Evolutionary conservation across 2,329 filamentous ascomycete species (phyloP).

Genomic region (Chaetomium olivaceum): DNA sequence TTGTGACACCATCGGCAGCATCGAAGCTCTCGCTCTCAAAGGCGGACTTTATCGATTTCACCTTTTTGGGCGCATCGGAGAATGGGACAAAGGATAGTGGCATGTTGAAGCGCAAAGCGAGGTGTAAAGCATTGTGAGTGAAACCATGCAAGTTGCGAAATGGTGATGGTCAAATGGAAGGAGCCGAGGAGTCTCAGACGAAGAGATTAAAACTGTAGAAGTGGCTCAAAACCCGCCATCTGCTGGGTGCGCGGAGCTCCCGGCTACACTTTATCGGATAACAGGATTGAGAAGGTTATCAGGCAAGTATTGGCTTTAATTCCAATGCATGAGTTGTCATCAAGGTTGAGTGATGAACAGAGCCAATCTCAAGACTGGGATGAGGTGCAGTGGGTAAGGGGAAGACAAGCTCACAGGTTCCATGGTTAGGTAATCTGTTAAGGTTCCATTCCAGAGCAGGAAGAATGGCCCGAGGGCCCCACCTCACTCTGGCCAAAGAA

Average conservation of each 20-base stretch:
- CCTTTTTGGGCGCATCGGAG: constrained; percentile 50
- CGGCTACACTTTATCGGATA: not conserved
- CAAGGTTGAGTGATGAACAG: not conserved
- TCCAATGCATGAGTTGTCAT: not conserved
- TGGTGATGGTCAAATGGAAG: not conserved
- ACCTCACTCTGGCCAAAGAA: too few species aligned
- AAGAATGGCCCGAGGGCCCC: not conserved
- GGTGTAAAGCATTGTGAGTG: constrained; percentile 16
- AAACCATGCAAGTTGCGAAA: not conserved
- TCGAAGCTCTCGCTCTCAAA: constrained; percentile 88
- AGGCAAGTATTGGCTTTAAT: not conserved
- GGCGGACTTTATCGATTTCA: constrained; percentile 64
- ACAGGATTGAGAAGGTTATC: not conserved
- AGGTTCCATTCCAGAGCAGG: not conserved
- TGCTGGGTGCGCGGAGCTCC: not conserved
- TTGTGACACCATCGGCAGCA: constrained; percentile 76
- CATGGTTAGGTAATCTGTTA: not conserved
- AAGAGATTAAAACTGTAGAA: not conserved
- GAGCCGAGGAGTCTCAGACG: not conserved
- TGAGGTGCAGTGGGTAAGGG: constrained; percentile 7
- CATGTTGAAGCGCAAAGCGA: constrained; percentile 41
- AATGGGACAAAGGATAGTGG: constrained; percentile 49
- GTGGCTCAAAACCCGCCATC: constrained; percentile 13
- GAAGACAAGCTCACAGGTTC: not conserved
- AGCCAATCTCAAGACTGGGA: constrained; percentile 4